Percentiles rank a stretch among this genome's conserved stretches.
Evolutionary conservation across 768 basidiomycete species (phyloP).

Genomic region (Phanerochaete carnosa): DNA sequence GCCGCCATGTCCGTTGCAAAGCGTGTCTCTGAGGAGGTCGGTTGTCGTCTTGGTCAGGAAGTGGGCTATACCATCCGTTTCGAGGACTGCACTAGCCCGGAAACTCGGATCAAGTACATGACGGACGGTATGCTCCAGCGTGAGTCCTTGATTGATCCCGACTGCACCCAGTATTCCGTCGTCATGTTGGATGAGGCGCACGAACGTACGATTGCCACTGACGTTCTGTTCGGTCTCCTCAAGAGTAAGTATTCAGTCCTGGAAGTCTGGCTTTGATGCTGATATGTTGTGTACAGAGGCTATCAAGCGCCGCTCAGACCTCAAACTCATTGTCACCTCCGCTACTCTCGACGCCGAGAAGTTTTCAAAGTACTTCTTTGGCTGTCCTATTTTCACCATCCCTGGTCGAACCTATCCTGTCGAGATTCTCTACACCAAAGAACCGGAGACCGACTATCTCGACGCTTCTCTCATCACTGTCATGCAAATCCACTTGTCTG

Average conservation of each 20-base stretch:
- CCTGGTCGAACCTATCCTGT: conserved; percentile 99
- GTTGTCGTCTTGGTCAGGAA: conserved; percentile 94
- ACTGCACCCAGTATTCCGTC: conserved; percentile 89
- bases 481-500: conserved; percentile 98
- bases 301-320: conserved; percentile 88
- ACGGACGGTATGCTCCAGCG: conserved; percentile 99
- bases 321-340: conserved; percentile 97
- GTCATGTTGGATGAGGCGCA: conserved; percentile 99
- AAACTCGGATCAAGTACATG: conserved; percentile 99
- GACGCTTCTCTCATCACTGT: conserved; percentile 98
- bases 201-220: conserved; percentile 97
- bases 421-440: conserved; percentile 97
- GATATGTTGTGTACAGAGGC: conserved; percentile 60
- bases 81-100: conserved; percentile 98
- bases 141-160: conserved; percentile 94
- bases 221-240: conserved; percentile 92
- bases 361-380: conserved; percentile 99
- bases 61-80: conserved; percentile 99
- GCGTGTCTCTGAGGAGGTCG: conserved; percentile 97
- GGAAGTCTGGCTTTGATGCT: conserved; percentile 5
- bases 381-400: conserved; percentile 98
- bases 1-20: conserved; percentile 99
- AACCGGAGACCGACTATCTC: conserved; percentile 95
- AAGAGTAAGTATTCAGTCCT: conserved; percentile 58
- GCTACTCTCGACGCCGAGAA: conserved; percentile 99